Base-by-base conservation (phyloP, 2,329 filamentous ascomycete species). In the Sphaerulina vaccinii region DNA sequence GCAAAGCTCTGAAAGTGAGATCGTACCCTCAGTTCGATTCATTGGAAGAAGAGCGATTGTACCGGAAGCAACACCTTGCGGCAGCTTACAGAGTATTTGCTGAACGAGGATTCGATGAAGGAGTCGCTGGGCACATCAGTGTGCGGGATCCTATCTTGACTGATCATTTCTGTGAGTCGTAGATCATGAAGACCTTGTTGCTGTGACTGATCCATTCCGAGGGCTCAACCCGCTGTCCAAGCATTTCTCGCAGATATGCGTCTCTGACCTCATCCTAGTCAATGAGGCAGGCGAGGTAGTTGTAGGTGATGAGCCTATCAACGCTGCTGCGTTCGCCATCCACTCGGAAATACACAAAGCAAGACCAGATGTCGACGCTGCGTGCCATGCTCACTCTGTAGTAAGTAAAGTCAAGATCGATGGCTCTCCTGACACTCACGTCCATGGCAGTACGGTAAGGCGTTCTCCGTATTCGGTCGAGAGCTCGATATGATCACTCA, bases 401-500 rank as follows among this genome's bases (percentile, higher is more conserved):
- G 27, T 32, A 32, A 10, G 27, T 32, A 10, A n/a, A 13, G 10
- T 32, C n/a, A 10, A 13, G n/a, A 32, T 13, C n/a, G 27, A 32
- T 32, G 27, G 9, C 27, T 11, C 27, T 10, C 27, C n/a, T 11
- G 10, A 32, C 11, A 13, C 27, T 32, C 27, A 32, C 27, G 10
- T 11, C n/a, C n/a, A 2, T 32, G 10, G n/a, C 27, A 32, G 27
- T 70, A 74, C 49, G 75, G 75, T 3, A 77, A 76, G 54, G 75
- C 75, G 0, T 78, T 70, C 47, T 71, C 68, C 15, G 72, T 70
- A 1, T 78, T 78, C 59, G 75, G 75, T 0, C 61, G 70, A 23
- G 65, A 71, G 50, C 62, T 77, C 8, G 73, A 76, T 38, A 75
- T 73, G 58, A 74, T 77, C 24, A 78, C 74, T 0, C 75, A 78